phyloP scores from a whole-genome alignment of 768 basidiomycete genomes.

The Suillus ampliporus region DNA sequence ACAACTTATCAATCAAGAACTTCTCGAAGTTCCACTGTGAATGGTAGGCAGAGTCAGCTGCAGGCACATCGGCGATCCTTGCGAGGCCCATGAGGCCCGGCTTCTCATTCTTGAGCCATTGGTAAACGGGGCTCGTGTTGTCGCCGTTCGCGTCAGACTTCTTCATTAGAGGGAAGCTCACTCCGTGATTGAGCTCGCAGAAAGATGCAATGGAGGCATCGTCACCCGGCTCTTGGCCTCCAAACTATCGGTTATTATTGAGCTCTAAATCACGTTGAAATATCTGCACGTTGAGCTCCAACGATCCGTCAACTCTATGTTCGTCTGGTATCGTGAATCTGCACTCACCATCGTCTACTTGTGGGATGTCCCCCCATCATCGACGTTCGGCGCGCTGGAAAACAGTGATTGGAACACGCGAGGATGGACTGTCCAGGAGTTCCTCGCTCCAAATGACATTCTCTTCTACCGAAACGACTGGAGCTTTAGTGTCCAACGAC shows the following conservation, averaged over 20 bases:
- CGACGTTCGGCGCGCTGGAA: too few species aligned
- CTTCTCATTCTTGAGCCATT: slow-evolving; percentile 85
- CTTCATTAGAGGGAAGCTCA: slow-evolving; percentile 89
- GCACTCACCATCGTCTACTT: too few species aligned
- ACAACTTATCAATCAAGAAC: slow-evolving; percentile 82
- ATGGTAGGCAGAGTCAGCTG: not conserved
- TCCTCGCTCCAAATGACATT: too few species aligned
- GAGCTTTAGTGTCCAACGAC: too few species aligned
- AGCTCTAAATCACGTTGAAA: not conserved
- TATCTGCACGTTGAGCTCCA: too few species aligned
- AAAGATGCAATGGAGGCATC: slow-evolving; percentile 78
- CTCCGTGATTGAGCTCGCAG: slow-evolving; percentile 84
- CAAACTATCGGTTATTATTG: slow-evolving; percentile 59
- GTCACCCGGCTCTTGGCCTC: slow-evolving; percentile 82
- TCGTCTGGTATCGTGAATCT: too few species aligned
- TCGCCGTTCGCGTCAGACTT: slow-evolving; percentile 95
- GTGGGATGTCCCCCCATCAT: too few species aligned
- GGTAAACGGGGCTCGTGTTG: slow-evolving; percentile 80
- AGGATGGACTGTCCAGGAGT: too few species aligned
- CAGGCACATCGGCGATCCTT: slow-evolving; percentile 47
- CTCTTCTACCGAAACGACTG: too few species aligned
- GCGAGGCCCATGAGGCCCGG: slow-evolving; percentile 71
- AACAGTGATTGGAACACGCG: too few species aligned
- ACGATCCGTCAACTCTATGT: too few species aligned
- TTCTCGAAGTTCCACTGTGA: slow-evolving; percentile 90